Evolutionary conservation across 2,329 filamentous ascomycete genomes (phyloP).

Genomic region (Phaeoacremonium minimum): DNA sequence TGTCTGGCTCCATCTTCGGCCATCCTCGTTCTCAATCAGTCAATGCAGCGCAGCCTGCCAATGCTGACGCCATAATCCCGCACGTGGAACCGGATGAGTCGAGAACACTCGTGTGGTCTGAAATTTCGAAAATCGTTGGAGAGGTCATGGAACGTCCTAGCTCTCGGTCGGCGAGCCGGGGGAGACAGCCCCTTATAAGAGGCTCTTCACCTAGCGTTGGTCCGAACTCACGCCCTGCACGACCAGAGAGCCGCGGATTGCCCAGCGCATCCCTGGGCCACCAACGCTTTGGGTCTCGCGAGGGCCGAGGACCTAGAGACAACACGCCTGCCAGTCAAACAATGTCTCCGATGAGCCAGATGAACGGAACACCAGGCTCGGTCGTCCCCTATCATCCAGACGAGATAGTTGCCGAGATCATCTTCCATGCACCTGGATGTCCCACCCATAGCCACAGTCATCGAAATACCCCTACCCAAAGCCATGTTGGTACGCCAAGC

Average conservation of each 20-base stretch:
- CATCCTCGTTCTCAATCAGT: too few relatives aligned
- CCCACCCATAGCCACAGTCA: background rate
- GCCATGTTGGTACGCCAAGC: background rate
- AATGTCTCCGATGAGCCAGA: background rate
- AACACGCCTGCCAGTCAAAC: too few relatives aligned
- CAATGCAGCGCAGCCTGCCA: too few relatives aligned
- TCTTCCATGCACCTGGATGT: conserved; percentile 2
- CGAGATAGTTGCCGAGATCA: conserved; percentile 7
- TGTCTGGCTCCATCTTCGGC: too few relatives aligned
- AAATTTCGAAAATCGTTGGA: conserved; percentile 6
- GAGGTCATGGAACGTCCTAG: conserved; percentile 1
- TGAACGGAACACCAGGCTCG: background rate
- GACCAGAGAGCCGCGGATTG: background rate
- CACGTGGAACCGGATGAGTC: background rate
- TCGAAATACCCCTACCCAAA: background rate
- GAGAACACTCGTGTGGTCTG: conserved; percentile 5
- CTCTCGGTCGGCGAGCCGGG: conserved; percentile 1
- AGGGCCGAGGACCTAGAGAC: background rate
- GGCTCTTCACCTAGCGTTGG: too few relatives aligned
- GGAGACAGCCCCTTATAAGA: conserved; percentile 5
- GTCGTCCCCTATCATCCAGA: background rate
- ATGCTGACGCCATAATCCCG: too few relatives aligned
- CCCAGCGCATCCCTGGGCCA: background rate
- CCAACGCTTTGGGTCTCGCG: background rate
- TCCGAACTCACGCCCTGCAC: background rate